Percentiles rank a stretch among this genome's conserved stretches.
These are phyloP conservation scores for Echeveria elegans DNA, from an alignment of 164 flowering plant species.

Conservation along the genomic window DNA sequence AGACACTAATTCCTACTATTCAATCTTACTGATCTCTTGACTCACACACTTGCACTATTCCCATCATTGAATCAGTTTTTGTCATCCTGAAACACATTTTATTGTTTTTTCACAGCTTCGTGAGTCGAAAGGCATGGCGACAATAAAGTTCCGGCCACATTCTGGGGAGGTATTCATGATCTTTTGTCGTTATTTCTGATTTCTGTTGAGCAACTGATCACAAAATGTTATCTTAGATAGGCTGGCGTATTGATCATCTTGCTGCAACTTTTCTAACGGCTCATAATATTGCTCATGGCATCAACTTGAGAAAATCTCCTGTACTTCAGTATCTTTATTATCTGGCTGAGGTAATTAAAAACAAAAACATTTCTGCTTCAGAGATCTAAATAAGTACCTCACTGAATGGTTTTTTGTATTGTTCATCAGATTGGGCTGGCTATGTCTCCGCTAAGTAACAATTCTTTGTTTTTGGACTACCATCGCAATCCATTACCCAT, in stretches of 20 bases:
- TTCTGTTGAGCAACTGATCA: conserved; percentile 11
- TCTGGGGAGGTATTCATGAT: conserved; percentile 70
- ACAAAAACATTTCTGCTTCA: not conserved
- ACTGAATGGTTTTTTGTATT: conserved; percentile 1
- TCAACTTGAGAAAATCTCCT: conserved; percentile 90
- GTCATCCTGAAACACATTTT: no score
- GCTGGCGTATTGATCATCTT: conserved; percentile 97
- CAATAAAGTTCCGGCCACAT: conserved; percentile 94
- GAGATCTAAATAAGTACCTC: not conserved
- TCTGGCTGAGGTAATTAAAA: conserved; percentile 64
- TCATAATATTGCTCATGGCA: conserved; percentile 94
- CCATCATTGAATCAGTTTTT: no score
- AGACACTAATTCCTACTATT: no score
- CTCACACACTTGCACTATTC: no score
- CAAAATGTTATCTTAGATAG: conserved; percentile 27
- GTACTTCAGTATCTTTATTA: conserved; percentile 94
- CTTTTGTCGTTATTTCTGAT: not conserved
- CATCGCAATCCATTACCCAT: conserved; percentile 87
- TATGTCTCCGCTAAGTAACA: conserved; percentile 98
- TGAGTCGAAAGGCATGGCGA: conserved; percentile 94
- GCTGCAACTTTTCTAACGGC: conserved; percentile 86
- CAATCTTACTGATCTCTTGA: no score
- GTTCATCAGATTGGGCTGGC: conserved; percentile 82
- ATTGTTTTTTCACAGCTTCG: conserved; percentile 74
- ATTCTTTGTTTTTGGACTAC: conserved; percentile 79